Evolutionary conservation across 169 alveolate genomes (phyloP), one percentile per base, ranked within the genome.

Genomic region (Fabrea salina): DNA sequence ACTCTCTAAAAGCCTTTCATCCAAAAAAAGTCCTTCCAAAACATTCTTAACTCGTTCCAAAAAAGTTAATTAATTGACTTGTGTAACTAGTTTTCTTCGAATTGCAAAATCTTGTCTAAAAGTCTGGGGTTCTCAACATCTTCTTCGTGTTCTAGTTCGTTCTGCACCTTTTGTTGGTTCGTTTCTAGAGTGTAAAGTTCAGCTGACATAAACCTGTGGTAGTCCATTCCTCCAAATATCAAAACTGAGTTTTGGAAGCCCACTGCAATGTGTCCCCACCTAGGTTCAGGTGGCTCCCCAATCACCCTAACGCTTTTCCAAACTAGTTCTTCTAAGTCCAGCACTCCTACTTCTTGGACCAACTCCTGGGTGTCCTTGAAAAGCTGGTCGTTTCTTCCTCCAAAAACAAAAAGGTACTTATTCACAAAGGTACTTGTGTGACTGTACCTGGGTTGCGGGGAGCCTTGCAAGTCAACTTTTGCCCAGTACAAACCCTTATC

Each of bases 351-450:
- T 25, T 72, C 80, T n/a, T 35, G 11, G 19, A 27, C 67, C 16
- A n/a, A 13, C 6, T 13, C 47, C 37, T 47, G 71, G 0, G 8
- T 41, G 41, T 19, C 79, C 79, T 68, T 66, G 66, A 43, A 70
- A 43, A 44, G 22, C 3, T n/a, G 22, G 27, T 41, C 67, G 33
- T 70, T 70, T 25, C 79, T 70, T 13, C 79, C 79, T 70, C 79
- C 79, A 70, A 44, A 49, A 30, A 70, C 33, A 19, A 43, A 22
- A 22, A 70, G 49, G 5, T 39, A 43, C 16, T 70, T 16, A 6
- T 25, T 70, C n/a, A 35, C 40, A 16, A 35, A 11, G 49, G 25
- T 16, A 8, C 67, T 67, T 8, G 67, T 22, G n/a, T 70, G 79
- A 7, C 30, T 16, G n/a, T 22, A 27, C 30, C 79, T 19, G 13